phyloP scores from a whole-genome alignment of 2,329 filamentous ascomycete species.

The Massarina eburnea region DNA sequence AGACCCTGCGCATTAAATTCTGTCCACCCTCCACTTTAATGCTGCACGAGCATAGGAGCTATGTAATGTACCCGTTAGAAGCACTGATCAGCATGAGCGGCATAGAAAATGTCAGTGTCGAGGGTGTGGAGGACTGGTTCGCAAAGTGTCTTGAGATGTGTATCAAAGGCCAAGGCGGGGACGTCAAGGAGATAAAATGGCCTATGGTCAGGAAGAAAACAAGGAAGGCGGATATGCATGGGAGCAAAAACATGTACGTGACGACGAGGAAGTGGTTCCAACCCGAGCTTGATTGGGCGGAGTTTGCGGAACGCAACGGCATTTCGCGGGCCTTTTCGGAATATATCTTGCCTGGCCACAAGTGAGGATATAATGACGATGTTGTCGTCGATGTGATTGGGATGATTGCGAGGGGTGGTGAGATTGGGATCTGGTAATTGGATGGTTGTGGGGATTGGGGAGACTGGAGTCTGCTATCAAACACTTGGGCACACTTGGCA shows the following conservation, averaged over 20 bases:
- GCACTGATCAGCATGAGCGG: conserved; percentile 17
- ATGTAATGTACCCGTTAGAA: conserved; percentile 23
- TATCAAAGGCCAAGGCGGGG: conserved; percentile 23
- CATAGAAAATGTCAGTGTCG: conserved; percentile 17
- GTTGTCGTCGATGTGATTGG: too few relatives aligned
- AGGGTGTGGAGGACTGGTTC: conserved; percentile 22
- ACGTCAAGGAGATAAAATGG: conserved; percentile 19
- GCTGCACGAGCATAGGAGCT: not conserved
- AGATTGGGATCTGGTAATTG: too few relatives aligned
- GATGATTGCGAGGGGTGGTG: too few relatives aligned
- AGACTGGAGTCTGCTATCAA: too few relatives aligned
- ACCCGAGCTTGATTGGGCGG: conserved; percentile 23
- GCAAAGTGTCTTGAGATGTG: conserved; percentile 19
- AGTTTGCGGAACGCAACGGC: conserved; percentile 24
- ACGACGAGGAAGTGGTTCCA: conserved; percentile 21
- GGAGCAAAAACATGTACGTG: conserved; percentile 4
- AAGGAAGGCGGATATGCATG: not conserved
- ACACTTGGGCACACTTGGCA: too few relatives aligned
- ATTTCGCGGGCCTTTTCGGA: conserved; percentile 12
- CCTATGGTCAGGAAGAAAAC: conserved; percentile 11
- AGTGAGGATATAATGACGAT: too few relatives aligned
- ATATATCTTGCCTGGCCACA: too few relatives aligned
- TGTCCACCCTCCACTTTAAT: not conserved
- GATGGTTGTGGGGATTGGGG: too few relatives aligned
- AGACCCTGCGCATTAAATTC: conserved; percentile 9